A percentile compares a stretch with the other conserved stretches of the same genome.
phyloP scores from a whole-genome alignment of 768 basidiomycete species.

The Leccinum arenicola region DNA sequence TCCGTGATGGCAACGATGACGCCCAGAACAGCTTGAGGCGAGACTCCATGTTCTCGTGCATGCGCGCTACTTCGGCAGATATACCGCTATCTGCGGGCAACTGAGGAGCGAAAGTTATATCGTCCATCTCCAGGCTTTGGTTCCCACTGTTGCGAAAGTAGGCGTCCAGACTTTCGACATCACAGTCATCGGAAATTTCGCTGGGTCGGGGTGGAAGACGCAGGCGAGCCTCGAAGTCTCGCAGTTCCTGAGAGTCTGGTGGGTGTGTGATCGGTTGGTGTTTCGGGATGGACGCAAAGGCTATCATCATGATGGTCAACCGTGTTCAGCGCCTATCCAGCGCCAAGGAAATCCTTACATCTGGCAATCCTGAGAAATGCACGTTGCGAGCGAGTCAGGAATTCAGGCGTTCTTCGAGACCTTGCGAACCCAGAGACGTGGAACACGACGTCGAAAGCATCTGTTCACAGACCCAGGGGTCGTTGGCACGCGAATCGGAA shows the following conservation, averaged over 20 bases:
- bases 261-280: slow-evolving; percentile 31
- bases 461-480: slow-evolving; percentile 25
- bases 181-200: slow-evolving; percentile 60
- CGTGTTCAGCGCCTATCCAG: background rate
- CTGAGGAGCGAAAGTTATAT: slow-evolving; percentile 13
- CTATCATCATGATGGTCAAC: slow-evolving; percentile 34
- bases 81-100: slow-evolving; percentile 20
- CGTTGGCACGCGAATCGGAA: background rate
- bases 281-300: slow-evolving; percentile 73
- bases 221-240: slow-evolving; percentile 27
- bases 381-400: slow-evolving; percentile 68
- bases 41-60: slow-evolving; percentile 73
- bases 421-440: slow-evolving; percentile 78
- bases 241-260: slow-evolving; percentile 26
- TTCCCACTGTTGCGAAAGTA: slow-evolving; percentile 38
- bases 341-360: slow-evolving; percentile 39
- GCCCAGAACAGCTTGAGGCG: slow-evolving; percentile 83
- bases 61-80: slow-evolving; percentile 42
- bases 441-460: slow-evolving; percentile 66
- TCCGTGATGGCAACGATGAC: slow-evolving; percentile 61
- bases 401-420: slow-evolving; percentile 53
- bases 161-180: slow-evolving; percentile 54
- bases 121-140: slow-evolving; percentile 21
- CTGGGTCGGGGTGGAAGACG: slow-evolving; percentile 55
- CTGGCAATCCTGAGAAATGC: slow-evolving; percentile 78